phyloP scores from a whole-genome alignment of 2,329 filamentous ascomycete genomes.

The Xylariomycetidae sp. region DNA sequence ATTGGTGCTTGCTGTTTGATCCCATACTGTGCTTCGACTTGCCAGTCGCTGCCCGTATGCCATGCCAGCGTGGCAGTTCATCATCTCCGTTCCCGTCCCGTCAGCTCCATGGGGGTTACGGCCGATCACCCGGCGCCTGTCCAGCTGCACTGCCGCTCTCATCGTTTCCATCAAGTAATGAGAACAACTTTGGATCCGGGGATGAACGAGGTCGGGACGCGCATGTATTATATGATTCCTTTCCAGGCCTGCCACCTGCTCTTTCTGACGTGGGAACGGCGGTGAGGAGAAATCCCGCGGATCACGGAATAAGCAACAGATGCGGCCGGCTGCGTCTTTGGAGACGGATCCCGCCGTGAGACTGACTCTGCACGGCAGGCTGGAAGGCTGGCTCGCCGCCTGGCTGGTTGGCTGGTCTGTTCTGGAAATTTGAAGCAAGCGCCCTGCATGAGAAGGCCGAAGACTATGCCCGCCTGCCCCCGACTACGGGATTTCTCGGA shows the following conservation, averaged over 20 bases:
- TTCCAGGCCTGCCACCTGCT: no score
- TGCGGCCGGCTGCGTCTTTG: background rate
- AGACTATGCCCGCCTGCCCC: background rate
- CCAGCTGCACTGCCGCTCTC: conserved; percentile 1
- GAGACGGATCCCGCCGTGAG: conserved; percentile 3
- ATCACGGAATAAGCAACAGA: conserved; percentile 11
- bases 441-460: conserved; percentile 1
- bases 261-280: no score
- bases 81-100: no score
- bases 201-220: background rate
- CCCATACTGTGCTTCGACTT: no score
- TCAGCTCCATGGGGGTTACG: no score
- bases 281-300: conserved; percentile 6
- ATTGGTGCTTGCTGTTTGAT: no score
- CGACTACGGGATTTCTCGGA: conserved; percentile 8
- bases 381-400: conserved; percentile 1
- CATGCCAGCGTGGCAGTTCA: no score
- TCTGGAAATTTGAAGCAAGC: no score
- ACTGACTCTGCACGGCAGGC: no score
- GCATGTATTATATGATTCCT: background rate
- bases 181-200: conserved; percentile 10
- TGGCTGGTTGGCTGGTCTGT: no score
- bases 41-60: no score
- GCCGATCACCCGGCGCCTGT: no score
- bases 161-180: conserved; percentile 23